Evolutionary conservation across 1,284 basidiomycete species (phyloP).

Genomic region (Puccinia horiana): DNA sequence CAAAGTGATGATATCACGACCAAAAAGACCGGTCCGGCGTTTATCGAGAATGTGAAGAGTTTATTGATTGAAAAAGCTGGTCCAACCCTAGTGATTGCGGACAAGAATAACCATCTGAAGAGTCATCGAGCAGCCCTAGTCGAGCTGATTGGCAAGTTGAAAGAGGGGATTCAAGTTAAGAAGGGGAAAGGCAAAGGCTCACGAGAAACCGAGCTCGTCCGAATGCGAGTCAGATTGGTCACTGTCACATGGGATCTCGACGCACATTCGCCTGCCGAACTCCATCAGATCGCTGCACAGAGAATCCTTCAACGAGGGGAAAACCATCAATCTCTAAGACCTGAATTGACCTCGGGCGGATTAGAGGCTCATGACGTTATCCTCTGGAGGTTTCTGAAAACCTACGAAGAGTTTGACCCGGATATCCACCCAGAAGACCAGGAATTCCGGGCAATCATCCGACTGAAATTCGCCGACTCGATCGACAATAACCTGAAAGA

Average conservation of each 20-base stretch:
- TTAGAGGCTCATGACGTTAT: constrained; percentile 73
- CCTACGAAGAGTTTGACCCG: constrained; percentile 67
- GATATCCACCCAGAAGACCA: constrained; percentile 60
- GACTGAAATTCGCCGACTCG: constrained; percentile 67
- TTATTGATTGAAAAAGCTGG: constrained; percentile 61
- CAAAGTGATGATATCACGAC: constrained; percentile 85
- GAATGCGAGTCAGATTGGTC: constrained; percentile 65
- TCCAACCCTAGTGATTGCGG: constrained; percentile 19
- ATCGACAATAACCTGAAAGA: constrained; percentile 51
- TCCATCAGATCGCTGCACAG: constrained; percentile 75
- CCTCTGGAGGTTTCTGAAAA: constrained; percentile 74
- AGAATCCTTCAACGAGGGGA: constrained; percentile 73
- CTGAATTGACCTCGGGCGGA: constrained; percentile 61
- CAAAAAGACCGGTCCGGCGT: constrained; percentile 76
- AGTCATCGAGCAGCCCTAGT: constrained; percentile 30
- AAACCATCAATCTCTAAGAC: constrained; percentile 77
- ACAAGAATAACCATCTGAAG: constrained; percentile 43
- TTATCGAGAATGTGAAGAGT: constrained; percentile 72
- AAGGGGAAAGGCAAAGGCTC: not conserved
- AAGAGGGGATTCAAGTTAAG: constrained; percentile 19
- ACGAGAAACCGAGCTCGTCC: not conserved
- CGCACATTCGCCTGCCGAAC: constrained; percentile 61
- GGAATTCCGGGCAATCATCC: constrained; percentile 67
- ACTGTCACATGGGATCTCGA: constrained; percentile 76
- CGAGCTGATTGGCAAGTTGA: constrained; percentile 13